A percentile compares a stretch with the other conserved stretches of the same genome.
Evolutionary conservation across 2,329 filamentous ascomycete species (phyloP).

Genomic region (Penicillium sp.): DNA sequence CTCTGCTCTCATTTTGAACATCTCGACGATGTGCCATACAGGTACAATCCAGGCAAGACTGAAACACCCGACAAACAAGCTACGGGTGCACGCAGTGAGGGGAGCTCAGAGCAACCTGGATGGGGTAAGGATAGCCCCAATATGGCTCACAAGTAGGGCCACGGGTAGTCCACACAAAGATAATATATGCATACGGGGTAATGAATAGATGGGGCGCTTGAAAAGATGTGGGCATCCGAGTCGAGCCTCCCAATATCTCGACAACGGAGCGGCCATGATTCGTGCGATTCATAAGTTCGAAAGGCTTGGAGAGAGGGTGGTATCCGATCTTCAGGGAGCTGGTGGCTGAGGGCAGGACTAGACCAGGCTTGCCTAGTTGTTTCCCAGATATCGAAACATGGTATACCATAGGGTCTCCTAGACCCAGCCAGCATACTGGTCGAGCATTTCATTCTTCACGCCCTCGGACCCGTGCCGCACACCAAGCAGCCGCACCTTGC

Average conservation of each 20-base stretch:
- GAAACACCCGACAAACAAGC: slow-evolving; percentile 16
- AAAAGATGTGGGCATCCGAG: slow-evolving; percentile 4
- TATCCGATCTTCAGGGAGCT: slow-evolving; percentile 6
- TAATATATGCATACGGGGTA: neutral
- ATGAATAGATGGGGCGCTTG: neutral
- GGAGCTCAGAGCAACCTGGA: neutral
- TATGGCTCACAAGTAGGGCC: slow-evolving; percentile 4
- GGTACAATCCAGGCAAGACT: slow-evolving; percentile 8
- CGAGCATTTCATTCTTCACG: slow-evolving; percentile 43
- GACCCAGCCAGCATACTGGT: slow-evolving; percentile 44
- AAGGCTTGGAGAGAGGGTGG: slow-evolving; percentile 1
- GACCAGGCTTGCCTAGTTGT: slow-evolving; percentile 6
- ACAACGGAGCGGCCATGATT: slow-evolving; percentile 4
- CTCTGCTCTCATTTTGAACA: too few species aligned
- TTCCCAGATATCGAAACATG: neutral
- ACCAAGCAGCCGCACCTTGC: slow-evolving; percentile 47
- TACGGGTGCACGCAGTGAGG: slow-evolving; percentile 10
- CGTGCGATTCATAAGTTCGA: slow-evolving; percentile 7
- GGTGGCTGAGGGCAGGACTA: neutral
- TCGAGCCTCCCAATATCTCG: slow-evolving; percentile 2
- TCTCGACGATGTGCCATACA: neutral
- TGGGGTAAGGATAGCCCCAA: neutral
- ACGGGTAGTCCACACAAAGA: neutral
- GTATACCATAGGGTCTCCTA: slow-evolving; percentile 11
- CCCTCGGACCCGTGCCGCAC: slow-evolving; percentile 51